A percentile compares a stretch with the other conserved stretches of the same genome.
Conservation (phyloP, 768 basidiomycete species). For the Termitomyces sp. region DNA sequence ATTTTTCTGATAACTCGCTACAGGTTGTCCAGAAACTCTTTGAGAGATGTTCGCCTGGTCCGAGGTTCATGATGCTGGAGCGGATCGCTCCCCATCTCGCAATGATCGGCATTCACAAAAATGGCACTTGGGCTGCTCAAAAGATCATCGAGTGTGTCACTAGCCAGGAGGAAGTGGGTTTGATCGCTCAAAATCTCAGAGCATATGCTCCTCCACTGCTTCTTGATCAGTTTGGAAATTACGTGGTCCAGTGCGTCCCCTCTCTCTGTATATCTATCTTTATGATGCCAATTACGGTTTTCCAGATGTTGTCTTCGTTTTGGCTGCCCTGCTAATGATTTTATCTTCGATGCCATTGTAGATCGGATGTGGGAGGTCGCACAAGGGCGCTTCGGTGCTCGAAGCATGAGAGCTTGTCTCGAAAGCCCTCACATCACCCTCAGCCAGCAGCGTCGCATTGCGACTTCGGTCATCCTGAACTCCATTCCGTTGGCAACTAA, state of each 20-base stretch:
- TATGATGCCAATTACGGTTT: not conserved
- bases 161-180: slow-evolving; percentile 77
- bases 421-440: slow-evolving; percentile 85
- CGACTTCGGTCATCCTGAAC: slow-evolving; percentile 92
- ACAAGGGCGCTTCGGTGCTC: slow-evolving; percentile 95
- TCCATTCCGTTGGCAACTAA: slow-evolving; percentile 97
- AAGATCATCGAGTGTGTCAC: slow-evolving; percentile 97
- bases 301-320: slow-evolving; percentile 86
- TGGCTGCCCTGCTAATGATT: slow-evolving; percentile 85
- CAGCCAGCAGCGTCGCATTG: slow-evolving; percentile 93
- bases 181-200: slow-evolving; percentile 83
- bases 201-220: slow-evolving; percentile 93
- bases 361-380: slow-evolving; percentile 99
- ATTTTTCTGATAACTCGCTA: slow-evolving; percentile 2
- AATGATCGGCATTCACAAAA: slow-evolving; percentile 98
- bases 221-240: slow-evolving; percentile 91
- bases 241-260: slow-evolving; percentile 82
- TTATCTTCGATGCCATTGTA: slow-evolving; percentile 96
- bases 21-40: slow-evolving; percentile 97
- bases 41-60: slow-evolving; percentile 75
- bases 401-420: slow-evolving; percentile 95
- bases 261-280: not conserved
- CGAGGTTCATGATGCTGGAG: slow-evolving; percentile 89
- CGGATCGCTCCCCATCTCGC: slow-evolving; percentile 91
- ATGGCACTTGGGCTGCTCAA: slow-evolving; percentile 99